Conservation (phyloP, 768 basidiomycete genomes). For the Obba rivulosa region DNA sequence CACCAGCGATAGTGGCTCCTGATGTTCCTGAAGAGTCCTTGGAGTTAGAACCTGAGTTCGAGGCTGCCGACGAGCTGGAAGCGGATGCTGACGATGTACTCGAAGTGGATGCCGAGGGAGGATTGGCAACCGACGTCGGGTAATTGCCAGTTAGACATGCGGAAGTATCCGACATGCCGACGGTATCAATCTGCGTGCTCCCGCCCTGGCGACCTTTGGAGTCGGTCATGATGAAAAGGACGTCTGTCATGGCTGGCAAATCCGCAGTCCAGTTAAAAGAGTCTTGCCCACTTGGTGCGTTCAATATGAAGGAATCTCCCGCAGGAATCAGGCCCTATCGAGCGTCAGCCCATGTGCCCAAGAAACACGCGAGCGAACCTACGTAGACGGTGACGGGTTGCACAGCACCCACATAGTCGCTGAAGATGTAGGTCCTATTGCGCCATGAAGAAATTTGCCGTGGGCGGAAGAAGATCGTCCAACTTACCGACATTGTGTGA, state of each 20-base stretch:
- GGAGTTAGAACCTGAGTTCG: background rate
- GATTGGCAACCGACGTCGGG: conserved; percentile 17
- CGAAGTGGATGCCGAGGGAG: conserved; percentile 12
- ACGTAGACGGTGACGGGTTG: conserved; percentile 23
- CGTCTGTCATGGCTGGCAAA: conserved; percentile 12
- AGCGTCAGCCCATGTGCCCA: background rate
- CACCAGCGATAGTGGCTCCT: conserved; percentile 17
- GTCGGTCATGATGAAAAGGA: conserved; percentile 21
- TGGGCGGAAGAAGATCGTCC: background rate
- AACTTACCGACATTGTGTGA: conserved; percentile 12
- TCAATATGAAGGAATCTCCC: conserved; percentile 16
- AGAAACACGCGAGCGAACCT: background rate
- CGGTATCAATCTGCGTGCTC: conserved; percentile 13
- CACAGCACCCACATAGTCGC: conserved; percentile 15
- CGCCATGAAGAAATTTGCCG: background rate
- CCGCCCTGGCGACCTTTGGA: conserved; percentile 23
- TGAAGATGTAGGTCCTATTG: conserved; percentile 17
- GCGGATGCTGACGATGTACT: conserved; percentile 1
- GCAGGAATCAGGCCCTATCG: conserved; percentile 22
- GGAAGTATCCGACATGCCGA: conserved; percentile 15
- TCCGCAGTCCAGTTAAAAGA: conserved; percentile 21
- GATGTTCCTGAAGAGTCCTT: conserved; percentile 6
- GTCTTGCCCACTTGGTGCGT: conserved; percentile 17
- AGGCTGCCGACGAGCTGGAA: conserved; percentile 8
- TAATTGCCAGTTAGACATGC: conserved; percentile 19